Percentiles rank a stretch among this genome's conserved stretches.
These are phyloP conservation scores for Trematosphaeria pertusa DNA, from an alignment of 2,329 filamentous ascomycete genomes.

Conservation along the genomic window DNA sequence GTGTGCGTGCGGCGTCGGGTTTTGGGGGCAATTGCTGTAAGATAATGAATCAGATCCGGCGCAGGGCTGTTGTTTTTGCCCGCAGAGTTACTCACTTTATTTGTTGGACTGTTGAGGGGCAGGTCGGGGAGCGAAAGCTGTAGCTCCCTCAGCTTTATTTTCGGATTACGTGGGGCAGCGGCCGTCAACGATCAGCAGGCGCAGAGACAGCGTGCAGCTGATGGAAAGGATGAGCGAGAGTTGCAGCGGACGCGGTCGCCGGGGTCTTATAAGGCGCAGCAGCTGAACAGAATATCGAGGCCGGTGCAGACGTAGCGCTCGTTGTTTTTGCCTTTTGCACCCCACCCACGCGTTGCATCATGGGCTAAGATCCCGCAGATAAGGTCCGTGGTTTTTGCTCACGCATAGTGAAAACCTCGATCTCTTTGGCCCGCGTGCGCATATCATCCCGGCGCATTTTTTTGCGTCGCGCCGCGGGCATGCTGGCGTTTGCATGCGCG, in stretches of 20 bases:
- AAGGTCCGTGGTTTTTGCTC: slow-evolving; percentile 12
- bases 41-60: slow-evolving; percentile 4
- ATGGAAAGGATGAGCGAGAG: neutral
- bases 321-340: slow-evolving; percentile 15
- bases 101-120: slow-evolving; percentile 1
- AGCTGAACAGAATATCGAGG: neutral
- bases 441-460: neutral
- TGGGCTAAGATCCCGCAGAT: slow-evolving; percentile 11
- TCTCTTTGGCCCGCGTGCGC: slow-evolving; percentile 5
- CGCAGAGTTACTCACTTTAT: too few relatives aligned
- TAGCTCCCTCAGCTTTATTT: slow-evolving; percentile 15
- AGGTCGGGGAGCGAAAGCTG: slow-evolving; percentile 15
- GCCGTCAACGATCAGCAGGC: slow-evolving; percentile 4
- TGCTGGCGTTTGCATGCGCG: slow-evolving; percentile 3
- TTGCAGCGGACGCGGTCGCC: neutral
- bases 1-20: slow-evolving; percentile 11
- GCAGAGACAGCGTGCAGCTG: slow-evolving; percentile 10
- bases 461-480: slow-evolving; percentile 11
- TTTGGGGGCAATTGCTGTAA: neutral
- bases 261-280: slow-evolving; percentile 9
- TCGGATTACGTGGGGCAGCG: slow-evolving; percentile 19
- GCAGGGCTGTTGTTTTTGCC: too few relatives aligned
- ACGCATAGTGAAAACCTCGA: neutral
- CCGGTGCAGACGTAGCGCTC: slow-evolving; percentile 11
- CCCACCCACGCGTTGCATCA: slow-evolving; percentile 19